These are phyloP conservation scores for Zarea fungicola DNA, from an alignment of 2,329 filamentous ascomycete species.

Conservation along the genomic window DNA sequence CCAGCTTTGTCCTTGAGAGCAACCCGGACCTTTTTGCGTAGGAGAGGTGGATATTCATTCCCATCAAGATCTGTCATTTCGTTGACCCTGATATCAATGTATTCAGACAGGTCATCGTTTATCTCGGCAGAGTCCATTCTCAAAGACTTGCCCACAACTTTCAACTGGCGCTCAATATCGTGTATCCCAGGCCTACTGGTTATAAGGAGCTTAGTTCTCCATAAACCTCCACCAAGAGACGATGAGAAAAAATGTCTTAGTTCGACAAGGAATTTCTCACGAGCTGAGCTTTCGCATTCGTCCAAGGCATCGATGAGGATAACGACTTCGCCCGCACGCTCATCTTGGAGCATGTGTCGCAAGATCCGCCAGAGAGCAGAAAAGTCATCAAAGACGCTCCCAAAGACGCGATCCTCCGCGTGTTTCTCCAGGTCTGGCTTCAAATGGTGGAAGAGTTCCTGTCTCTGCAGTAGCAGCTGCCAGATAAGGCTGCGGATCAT, in stretches of 20 bases:
- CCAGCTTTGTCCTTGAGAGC: slow-evolving; percentile 2
- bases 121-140: slow-evolving; percentile 4
- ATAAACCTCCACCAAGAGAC: not conserved
- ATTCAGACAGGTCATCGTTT: slow-evolving; percentile 11
- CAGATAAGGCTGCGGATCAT: slow-evolving; percentile 15
- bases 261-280: not conserved
- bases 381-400: slow-evolving; percentile 4
- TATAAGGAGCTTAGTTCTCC: slow-evolving; percentile 9
- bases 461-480: slow-evolving; percentile 14
- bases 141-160: not conserved
- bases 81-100: slow-evolving; percentile 11
- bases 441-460: slow-evolving; percentile 12
- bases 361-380: slow-evolving; percentile 14
- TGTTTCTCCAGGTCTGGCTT: slow-evolving; percentile 1
- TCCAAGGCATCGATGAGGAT: slow-evolving; percentile 15
- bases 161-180: slow-evolving; percentile 8
- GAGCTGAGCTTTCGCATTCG: slow-evolving; percentile 11
- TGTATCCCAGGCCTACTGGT: slow-evolving; percentile 9
- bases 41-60: not conserved
- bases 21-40: not conserved
- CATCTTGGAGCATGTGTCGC: slow-evolving; percentile 7
- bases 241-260: slow-evolving; percentile 1
- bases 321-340: slow-evolving; percentile 8
- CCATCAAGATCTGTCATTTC: not conserved
- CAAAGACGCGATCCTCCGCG: not conserved